Conservation (phyloP, 2,329 filamentous ascomycete genomes). For the Apiospora sp. region DNA sequence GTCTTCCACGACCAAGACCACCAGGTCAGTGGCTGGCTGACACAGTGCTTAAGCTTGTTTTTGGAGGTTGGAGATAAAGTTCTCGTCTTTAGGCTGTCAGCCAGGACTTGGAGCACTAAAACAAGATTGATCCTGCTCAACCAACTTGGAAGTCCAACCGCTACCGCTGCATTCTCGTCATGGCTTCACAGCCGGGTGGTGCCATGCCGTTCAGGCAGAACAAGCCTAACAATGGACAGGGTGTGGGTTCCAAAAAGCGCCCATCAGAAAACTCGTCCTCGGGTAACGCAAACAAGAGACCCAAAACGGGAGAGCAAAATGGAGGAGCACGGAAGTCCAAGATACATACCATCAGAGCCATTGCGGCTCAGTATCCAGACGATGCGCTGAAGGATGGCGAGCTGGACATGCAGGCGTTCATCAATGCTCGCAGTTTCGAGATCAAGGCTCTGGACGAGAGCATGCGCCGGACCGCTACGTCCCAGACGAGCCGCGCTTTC, state of each 20-base stretch:
- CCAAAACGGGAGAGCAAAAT: slow-evolving; percentile 21
- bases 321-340: slow-evolving; percentile 1
- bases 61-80: neutral
- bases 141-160: neutral
- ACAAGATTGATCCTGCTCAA: neutral
- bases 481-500: slow-evolving; percentile 76
- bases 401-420: slow-evolving; percentile 84
- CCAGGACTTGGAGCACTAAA: neutral
- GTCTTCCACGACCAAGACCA: neutral
- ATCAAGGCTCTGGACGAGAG: slow-evolving; percentile 85
- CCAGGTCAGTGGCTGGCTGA: neutral
- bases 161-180: neutral
- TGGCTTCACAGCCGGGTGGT: slow-evolving; percentile 26
- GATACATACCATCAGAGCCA: slow-evolving; percentile 43
- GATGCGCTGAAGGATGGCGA: slow-evolving; percentile 73
- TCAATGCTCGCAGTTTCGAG: slow-evolving; percentile 87
- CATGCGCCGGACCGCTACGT: slow-evolving; percentile 75
- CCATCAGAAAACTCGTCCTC: slow-evolving; percentile 26
- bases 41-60: neutral
- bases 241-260: slow-evolving; percentile 26
- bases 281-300: slow-evolving; percentile 25
- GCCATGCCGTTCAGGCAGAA: slow-evolving; percentile 21
- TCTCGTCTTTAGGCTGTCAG: neutral
- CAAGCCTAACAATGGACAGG: neutral
- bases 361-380: slow-evolving; percentile 59